Percentiles rank a stretch among this genome's conserved stretches.
phyloP scores from a whole-genome alignment of 2,329 filamentous ascomycete species.

The Coniochaeta prunicola region DNA sequence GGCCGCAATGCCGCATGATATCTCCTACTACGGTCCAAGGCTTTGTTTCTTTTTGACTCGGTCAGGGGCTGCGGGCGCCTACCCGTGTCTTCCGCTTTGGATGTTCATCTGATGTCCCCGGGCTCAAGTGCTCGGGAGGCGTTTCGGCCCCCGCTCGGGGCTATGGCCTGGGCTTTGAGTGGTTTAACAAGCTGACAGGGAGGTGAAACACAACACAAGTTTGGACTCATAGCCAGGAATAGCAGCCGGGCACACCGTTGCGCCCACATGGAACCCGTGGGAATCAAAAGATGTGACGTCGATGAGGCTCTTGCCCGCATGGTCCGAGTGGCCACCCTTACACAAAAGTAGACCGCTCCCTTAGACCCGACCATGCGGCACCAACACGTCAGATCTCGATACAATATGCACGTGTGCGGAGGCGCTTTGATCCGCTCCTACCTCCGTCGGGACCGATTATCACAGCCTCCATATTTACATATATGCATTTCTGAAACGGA shows the following conservation, averaged over 20 bases:
- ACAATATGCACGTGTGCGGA: slow-evolving; percentile 12
- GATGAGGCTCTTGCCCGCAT: slow-evolving; percentile 16
- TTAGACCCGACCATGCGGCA: slow-evolving; percentile 16
- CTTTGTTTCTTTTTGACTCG: neutral
- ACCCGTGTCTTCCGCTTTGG: neutral
- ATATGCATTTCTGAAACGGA: slow-evolving; percentile 2
- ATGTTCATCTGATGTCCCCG: neutral
- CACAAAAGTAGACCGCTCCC: too few relatives aligned
- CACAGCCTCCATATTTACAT: neutral
- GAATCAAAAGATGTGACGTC: slow-evolving; percentile 11
- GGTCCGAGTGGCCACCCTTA: slow-evolving; percentile 9
- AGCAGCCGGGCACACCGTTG: neutral
- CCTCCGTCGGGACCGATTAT: neutral
- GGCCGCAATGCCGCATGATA: neutral
- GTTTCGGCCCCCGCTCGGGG: neutral
- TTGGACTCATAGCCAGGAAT: slow-evolving; percentile 6
- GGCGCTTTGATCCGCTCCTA: slow-evolving; percentile 14
- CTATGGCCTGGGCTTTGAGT: neutral
- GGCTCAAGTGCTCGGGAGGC: neutral
- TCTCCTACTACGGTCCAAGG: neutral
- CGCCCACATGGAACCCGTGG: neutral
- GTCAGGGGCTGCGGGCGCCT: neutral
- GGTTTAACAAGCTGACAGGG: neutral
- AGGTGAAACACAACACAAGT: slow-evolving; percentile 7
- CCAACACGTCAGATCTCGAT: slow-evolving; percentile 15